phyloP scores from a whole-genome alignment of 169 alveolate genomes.

The Plasmodium inui region DNA sequence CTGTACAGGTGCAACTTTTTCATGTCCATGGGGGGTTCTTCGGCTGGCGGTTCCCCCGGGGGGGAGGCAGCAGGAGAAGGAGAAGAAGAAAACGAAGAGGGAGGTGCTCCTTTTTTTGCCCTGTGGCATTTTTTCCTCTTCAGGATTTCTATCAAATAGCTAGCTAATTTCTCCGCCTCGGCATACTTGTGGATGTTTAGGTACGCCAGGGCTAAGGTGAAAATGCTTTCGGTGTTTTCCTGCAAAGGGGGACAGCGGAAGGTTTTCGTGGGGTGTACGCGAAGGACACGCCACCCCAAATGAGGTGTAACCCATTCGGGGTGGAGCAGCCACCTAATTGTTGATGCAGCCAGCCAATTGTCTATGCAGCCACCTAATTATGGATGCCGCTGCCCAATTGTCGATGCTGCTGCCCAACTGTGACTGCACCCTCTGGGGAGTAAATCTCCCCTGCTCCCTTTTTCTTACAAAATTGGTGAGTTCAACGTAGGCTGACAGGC shows the following conservation, averaged over 20 bases:
- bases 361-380: background rate
- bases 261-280: background rate
- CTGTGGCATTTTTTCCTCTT: slow-evolving; percentile 9
- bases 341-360: background rate
- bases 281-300: background rate
- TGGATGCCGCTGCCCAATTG: background rate
- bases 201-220: slow-evolving; percentile 26
- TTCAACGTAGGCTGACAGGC: slow-evolving; percentile 50
- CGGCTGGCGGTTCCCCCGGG: background rate
- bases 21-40: slow-evolving; percentile 10
- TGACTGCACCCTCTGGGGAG: background rate
- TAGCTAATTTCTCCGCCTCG: slow-evolving; percentile 12
- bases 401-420: background rate
- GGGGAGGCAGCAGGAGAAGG: background rate
- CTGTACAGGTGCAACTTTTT: slow-evolving; percentile 33
- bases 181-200: slow-evolving; percentile 36
- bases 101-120: background rate
- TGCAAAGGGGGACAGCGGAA: background rate
- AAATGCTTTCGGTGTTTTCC: slow-evolving; percentile 58
- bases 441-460: background rate
- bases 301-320: background rate
- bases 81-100: background rate
- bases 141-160: slow-evolving; percentile 19
- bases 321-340: background rate
- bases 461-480: slow-evolving; percentile 53